Evolutionary conservation across 2,329 filamentous ascomycete species (phyloP).

Genomic region (Ceratocystis harringtonii): DNA sequence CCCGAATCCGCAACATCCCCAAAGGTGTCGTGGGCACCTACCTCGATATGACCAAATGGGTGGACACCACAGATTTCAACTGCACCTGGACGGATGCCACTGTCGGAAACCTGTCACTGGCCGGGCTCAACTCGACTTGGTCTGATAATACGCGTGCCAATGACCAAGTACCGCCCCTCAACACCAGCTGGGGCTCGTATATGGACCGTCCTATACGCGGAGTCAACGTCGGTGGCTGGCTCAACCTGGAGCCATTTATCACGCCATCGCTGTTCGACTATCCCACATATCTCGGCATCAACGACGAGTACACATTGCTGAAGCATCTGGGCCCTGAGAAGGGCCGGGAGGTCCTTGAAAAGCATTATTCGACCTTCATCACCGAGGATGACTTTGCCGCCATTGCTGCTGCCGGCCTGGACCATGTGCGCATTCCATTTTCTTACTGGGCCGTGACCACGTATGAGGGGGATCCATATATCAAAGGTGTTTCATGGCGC

Average conservation of each 20-base stretch:
- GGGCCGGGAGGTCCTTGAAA: conserved; percentile 29
- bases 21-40: conserved; percentile 44
- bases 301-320: conserved; percentile 38
- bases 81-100: conserved; percentile 55
- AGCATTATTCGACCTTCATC: conserved; percentile 37
- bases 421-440: conserved; percentile 43
- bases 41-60: conserved; percentile 59
- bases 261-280: conserved; percentile 54
- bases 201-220: conserved; percentile 51
- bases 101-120: conserved; percentile 52
- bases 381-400: conserved; percentile 38
- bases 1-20: conserved; percentile 26
- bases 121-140: conserved; percentile 55
- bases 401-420: conserved; percentile 41
- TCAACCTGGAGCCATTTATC: conserved; percentile 61
- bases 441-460: conserved; percentile 46
- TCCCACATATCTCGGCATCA: conserved; percentile 25
- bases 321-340: conserved; percentile 32
- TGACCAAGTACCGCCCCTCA: conserved; percentile 46
- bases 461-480: conserved; percentile 34
- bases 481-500: conserved; percentile 22
- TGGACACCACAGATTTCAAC: conserved; percentile 58
- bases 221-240: conserved; percentile 60
- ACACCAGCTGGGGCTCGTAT: conserved; percentile 46
- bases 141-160: conserved; percentile 52